Percentiles rank a stretch among this genome's conserved stretches.
Evolutionary conservation across 2,329 filamentous ascomycete species (phyloP).

Genomic region (Pestalotiopsis sp.): DNA sequence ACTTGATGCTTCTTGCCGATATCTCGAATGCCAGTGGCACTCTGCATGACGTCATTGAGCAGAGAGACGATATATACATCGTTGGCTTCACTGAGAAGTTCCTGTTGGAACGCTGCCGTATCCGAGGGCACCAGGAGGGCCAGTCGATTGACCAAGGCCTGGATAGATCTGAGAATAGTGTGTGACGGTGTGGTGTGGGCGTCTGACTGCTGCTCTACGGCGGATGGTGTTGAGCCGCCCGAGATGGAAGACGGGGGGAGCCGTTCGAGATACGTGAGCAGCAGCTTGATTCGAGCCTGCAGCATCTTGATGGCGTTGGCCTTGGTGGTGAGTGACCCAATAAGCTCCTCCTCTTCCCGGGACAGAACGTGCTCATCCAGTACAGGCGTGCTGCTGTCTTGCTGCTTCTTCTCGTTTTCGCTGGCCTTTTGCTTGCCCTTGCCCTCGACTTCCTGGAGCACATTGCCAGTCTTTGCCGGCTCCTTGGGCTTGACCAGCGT

Average conservation of each 20-base stretch:
- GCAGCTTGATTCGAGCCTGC: conserved; percentile 70
- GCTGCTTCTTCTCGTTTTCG: conserved; percentile 23
- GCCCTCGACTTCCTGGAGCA: conserved; percentile 42
- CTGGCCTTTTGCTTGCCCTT: conserved; percentile 19
- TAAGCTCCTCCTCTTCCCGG: conserved; percentile 60
- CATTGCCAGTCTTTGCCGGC: conserved; percentile 41
- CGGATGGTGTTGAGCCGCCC: conserved; percentile 35
- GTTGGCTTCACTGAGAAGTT: conserved; percentile 76
- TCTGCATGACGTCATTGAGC: conserved; percentile 73
- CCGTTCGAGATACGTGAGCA: conserved; percentile 74
- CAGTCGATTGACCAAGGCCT: conserved; percentile 80
- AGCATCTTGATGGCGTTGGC: conserved; percentile 94
- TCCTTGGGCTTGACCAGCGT: conserved; percentile 50
- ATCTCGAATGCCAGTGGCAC: conserved; percentile 68
- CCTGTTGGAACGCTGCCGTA: conserved; percentile 62
- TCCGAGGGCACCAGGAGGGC: conserved; percentile 77
- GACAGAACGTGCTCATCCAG: conserved; percentile 49
- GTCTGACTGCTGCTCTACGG: conserved; percentile 32
- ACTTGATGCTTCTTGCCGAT: conserved; percentile 73
- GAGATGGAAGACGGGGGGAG: conserved; percentile 67
- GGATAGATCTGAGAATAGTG: conserved; percentile 81
- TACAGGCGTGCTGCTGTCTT: conserved; percentile 28
- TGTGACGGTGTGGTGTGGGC: conserved; percentile 54
- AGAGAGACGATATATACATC: conserved; percentile 80
- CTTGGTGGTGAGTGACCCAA: conserved; percentile 75